Base-by-base conservation (phyloP, 371 early-diverging fungal genomes). In the Cokeromyces recurvatus region DNA sequence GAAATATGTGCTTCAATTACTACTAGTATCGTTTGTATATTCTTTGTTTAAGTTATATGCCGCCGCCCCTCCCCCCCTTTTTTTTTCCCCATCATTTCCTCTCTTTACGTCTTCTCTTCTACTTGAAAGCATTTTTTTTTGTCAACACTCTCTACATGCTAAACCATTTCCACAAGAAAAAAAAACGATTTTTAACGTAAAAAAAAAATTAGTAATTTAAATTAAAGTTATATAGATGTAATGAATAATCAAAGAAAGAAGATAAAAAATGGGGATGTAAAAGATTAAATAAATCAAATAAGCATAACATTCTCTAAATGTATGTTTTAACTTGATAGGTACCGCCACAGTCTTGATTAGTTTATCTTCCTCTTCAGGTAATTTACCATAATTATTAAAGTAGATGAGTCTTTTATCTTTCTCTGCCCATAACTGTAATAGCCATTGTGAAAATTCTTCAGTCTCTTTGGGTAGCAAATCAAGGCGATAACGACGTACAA, bases 401-500 rank as follows among this genome's bases (percentile, higher is more conserved):
- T 78, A 67, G 6, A 74, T 71, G 78, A 94, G 68, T 46, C 87
- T 57, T 25, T 68, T 66, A 52, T 94, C 94, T 67, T 94, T 94
- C 52, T 89, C 89, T 21, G 66, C 52, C 80, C 86, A 94, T 32
- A 84, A 64, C 10, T 73, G 61, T 27, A 82, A 66, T 35, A 93
- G 67, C 93, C 94, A 94, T 29, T 64, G 45, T 5, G 78, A 56
- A 55, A 91, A 94, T 19, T 53, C 65, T 2, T 80, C 78, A 3
- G 77, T 66, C 14, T 76, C 76, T 1, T 59, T 57, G 4, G 92
- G 92, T 36, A 92, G 69, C 15, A 71, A 70, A 27, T 63, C 66
- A 43, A 86, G 61, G 9, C 71, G 62, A 40, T 82, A 86, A 22
- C 81, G 79, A 49, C 86, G 82, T n/a, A 90, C 61, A 54, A 89